These are phyloP conservation scores for Pyrus communis DNA, from an alignment of 306 rosid species.

Conservation along the genomic window DNA sequence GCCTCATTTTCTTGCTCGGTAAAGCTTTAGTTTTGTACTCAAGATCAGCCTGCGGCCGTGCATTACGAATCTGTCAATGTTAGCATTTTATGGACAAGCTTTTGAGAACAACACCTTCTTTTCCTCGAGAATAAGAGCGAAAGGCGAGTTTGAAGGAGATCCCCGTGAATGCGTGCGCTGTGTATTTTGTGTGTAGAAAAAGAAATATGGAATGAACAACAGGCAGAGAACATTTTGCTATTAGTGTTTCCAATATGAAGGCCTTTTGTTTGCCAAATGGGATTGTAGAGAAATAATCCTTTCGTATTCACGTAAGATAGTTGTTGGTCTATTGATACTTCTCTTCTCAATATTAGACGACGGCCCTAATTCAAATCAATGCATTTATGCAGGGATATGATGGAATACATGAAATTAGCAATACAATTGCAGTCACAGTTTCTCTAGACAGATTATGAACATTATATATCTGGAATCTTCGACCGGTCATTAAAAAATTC, in stretches of 20 bases:
- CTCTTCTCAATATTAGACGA: no score
- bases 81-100: not conserved
- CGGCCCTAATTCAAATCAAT: no score
- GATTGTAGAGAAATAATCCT: no score
- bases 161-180: not conserved
- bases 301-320: no score
- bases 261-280: no score
- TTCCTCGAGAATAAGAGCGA: not conserved
- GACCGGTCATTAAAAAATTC: not conserved
- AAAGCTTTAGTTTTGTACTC: not conserved
- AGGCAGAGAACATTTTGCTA: not conserved
- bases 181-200: not conserved
- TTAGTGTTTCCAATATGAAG: no score
- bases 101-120: not conserved
- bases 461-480: not conserved
- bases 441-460: not conserved
- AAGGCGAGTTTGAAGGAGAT: not conserved
- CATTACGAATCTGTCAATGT: not conserved
- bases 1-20: not conserved
- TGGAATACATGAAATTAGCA: not conserved
- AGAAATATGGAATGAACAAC: not conserved
- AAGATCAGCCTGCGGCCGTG: not conserved
- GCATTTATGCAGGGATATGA: no score
- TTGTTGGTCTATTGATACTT: no score
- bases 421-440: not conserved